These are phyloP conservation scores for Thalassiosira mediterranea DNA, from an alignment of 352 stramenopile species.

Conservation along the genomic window DNA sequence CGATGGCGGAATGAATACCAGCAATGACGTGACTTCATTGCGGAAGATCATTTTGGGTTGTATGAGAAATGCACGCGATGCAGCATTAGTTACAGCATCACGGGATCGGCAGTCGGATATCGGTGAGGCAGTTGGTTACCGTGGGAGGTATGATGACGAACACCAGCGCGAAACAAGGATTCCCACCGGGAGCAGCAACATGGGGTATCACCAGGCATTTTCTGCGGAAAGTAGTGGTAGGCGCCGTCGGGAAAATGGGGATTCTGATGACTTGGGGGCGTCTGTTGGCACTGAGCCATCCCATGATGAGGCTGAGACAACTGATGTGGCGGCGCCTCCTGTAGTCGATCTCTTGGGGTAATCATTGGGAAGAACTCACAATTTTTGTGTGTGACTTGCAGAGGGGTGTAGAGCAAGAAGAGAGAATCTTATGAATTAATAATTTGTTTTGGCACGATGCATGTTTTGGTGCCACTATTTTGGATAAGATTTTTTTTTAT, in stretches of 20 bases:
- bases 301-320: neutral
- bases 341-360: conserved; percentile 45
- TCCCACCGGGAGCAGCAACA: conserved; percentile 18
- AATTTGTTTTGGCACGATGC: no score
- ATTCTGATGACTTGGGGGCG: neutral
- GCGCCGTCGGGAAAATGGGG: conserved; percentile 1
- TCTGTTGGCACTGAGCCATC: conserved; percentile 5
- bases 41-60: conserved; percentile 74
- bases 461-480: no score
- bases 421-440: no score
- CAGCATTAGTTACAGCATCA: conserved; percentile 29
- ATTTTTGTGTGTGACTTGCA: neutral
- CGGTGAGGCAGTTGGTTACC: conserved; percentile 4
- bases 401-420: no score
- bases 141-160: conserved; percentile 29
- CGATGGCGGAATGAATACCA: conserved; percentile 36
- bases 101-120: neutral
- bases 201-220: conserved; percentile 49
- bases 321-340: neutral
- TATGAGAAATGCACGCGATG: conserved; percentile 76
- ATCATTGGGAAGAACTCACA: neutral
- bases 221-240: conserved; percentile 24
- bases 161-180: conserved; percentile 12
- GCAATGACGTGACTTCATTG: conserved; percentile 53
- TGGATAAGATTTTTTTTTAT: no score